Conservation (phyloP, 2,329 filamentous ascomycete genomes). For the Xylaria polymorpha region DNA sequence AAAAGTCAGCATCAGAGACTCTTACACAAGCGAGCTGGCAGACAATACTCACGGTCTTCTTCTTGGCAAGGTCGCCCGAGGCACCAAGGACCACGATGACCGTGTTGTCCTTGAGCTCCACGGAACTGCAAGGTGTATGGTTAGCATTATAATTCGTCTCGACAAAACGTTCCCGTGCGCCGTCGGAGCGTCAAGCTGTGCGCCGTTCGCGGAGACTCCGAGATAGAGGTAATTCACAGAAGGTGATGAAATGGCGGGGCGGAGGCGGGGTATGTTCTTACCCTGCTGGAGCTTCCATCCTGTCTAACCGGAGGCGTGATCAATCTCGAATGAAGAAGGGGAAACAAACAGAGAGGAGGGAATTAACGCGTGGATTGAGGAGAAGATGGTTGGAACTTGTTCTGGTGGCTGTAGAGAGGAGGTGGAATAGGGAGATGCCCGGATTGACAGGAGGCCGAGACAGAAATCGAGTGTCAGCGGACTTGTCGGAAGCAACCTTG, state of each 20-base stretch:
- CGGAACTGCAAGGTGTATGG: slow-evolving; percentile 66
- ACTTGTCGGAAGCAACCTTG: slow-evolving; percentile 32
- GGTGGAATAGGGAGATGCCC: slow-evolving; percentile 27
- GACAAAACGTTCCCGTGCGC: neutral
- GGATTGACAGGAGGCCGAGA: slow-evolving; percentile 30
- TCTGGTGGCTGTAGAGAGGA: slow-evolving; percentile 33
- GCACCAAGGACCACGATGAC: slow-evolving; percentile 96
- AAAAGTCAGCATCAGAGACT: slow-evolving; percentile 18
- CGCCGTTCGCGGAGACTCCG: slow-evolving; percentile 32
- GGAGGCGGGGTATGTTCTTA: slow-evolving; percentile 50
- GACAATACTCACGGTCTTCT: slow-evolving; percentile 84
- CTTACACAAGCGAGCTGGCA: slow-evolving; percentile 30
- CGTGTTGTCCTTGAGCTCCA: slow-evolving; percentile 99
- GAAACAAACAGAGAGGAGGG: slow-evolving; percentile 23
- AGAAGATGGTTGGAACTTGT: slow-evolving; percentile 7
- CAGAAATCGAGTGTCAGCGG: slow-evolving; percentile 36
- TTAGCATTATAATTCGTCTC: slow-evolving; percentile 50
- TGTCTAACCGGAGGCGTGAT: slow-evolving; percentile 37
- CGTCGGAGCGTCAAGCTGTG: slow-evolving; percentile 20
- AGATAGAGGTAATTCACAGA: slow-evolving; percentile 34
- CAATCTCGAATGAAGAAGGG: slow-evolving; percentile 27
- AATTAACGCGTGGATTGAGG: slow-evolving; percentile 8
- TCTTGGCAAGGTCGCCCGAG: slow-evolving; percentile 97
- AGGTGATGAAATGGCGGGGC: slow-evolving; percentile 50
- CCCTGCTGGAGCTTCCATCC: slow-evolving; percentile 50